Evolutionary conservation across 179 eudicot genomes (phyloP).

Genomic region (Monotropa hypopitys): DNA sequence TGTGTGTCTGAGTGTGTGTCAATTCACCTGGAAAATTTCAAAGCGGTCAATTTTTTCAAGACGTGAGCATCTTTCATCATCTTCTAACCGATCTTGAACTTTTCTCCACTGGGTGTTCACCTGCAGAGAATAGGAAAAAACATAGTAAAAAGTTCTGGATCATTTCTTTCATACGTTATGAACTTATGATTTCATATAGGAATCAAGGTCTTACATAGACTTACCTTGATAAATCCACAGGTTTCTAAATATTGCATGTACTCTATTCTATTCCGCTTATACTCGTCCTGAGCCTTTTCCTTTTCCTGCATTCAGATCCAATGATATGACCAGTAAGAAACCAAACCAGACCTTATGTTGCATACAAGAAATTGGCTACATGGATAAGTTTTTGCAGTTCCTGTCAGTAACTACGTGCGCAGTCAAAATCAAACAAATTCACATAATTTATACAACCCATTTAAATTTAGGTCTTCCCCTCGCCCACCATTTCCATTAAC

Average conservation of each 20-base stretch:
- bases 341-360: background rate
- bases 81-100: conserved; percentile 92
- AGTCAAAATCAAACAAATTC: background rate
- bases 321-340: background rate
- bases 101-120: conserved; percentile 88
- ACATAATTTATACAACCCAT: background rate
- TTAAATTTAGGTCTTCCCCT: background rate
- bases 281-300: conserved; percentile 84
- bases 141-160: background rate
- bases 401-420: background rate
- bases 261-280: conserved; percentile 54
- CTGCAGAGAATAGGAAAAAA: conserved; percentile 21
- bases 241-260: conserved; percentile 74
- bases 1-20: background rate
- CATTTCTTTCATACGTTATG: background rate
- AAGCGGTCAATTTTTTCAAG: conserved; percentile 90
- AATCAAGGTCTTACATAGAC: background rate
- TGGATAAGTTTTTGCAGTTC: background rate
- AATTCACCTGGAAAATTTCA: conserved; percentile 67
- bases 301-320: conserved; percentile 49
- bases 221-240: conserved; percentile 84
- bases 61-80: conserved; percentile 79
- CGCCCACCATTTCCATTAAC: background rate
- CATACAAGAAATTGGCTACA: background rate
- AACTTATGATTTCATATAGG: background rate